These are phyloP conservation scores for Aspergillus phoenicis DNA, from an alignment of 2,329 filamentous ascomycete genomes.

Conservation along the genomic window DNA sequence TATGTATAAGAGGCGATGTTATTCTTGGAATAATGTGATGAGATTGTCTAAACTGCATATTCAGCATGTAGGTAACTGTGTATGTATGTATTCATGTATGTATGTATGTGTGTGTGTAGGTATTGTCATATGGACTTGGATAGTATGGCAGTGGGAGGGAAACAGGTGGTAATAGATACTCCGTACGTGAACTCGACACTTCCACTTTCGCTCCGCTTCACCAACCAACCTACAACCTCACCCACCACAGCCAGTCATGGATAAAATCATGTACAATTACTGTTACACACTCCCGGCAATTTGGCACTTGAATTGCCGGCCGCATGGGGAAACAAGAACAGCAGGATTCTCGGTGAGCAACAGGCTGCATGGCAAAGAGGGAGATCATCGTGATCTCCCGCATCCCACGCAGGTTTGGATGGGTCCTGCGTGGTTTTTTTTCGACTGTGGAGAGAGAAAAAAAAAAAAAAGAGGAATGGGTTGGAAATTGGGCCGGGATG, in stretches of 20 bases:
- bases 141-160: too few relatives aligned
- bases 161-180: too few relatives aligned
- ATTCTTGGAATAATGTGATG: too few relatives aligned
- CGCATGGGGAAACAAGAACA: not conserved
- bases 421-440: not conserved
- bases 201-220: too few relatives aligned
- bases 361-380: not conserved
- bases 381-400: slow-evolving; percentile 7
- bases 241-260: not conserved
- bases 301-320: not conserved
- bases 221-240: not conserved
- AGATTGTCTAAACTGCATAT: too few relatives aligned
- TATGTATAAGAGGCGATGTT: too few relatives aligned
- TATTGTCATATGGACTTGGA: too few relatives aligned
- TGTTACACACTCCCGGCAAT: not conserved
- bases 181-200: too few relatives aligned
- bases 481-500: not conserved
- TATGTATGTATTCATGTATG: too few relatives aligned
- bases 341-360: not conserved
- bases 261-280: not conserved
- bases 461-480: not conserved
- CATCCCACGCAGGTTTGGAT: slow-evolving; percentile 1
- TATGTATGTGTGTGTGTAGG: too few relatives aligned
- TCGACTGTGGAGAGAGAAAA: not conserved
- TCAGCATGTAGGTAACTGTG: too few relatives aligned